Conservation (phyloP, 164 flowering plant genomes). For the Annona cherimola region DNA sequence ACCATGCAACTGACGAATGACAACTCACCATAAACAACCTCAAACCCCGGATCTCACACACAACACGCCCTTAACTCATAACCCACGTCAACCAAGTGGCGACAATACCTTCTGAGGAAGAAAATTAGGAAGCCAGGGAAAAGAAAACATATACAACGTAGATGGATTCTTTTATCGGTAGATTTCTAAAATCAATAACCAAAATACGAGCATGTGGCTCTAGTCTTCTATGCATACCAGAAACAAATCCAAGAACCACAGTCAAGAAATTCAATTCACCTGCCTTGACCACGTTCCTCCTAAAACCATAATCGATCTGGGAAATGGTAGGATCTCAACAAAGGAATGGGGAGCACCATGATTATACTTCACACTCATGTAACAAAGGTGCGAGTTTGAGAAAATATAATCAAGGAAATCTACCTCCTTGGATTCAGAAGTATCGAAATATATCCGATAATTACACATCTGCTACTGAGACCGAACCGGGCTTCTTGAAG, state of each 20-base stretch:
- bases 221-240: not conserved
- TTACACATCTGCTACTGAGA: conserved; percentile 35
- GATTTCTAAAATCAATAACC: conserved; percentile 7
- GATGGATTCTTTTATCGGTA: not conserved
- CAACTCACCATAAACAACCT: too few species aligned
- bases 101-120: too few species aligned
- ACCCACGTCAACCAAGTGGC: too few species aligned
- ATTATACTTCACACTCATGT: conserved; percentile 24
- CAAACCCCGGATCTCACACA: too few species aligned
- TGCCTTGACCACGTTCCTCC: conserved; percentile 37
- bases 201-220: conserved; percentile 13
- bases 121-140: conserved; percentile 19
- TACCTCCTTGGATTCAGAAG: conserved; percentile 57
- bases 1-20: too few species aligned
- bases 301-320: conserved; percentile 37
- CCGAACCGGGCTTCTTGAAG: conserved; percentile 62
- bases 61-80: too few species aligned
- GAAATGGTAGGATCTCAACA: conserved; percentile 48
- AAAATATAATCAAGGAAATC: conserved; percentile 24
- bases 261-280: conserved; percentile 21
- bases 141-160: conserved; percentile 7
- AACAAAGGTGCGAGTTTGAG: conserved; percentile 30
- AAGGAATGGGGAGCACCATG: conserved; percentile 36
- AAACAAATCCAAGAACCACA: conserved; percentile 14
- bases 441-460: conserved; percentile 31